phyloP scores from a whole-genome alignment of 129 eudicot genomes.

The Centella asiatica region DNA sequence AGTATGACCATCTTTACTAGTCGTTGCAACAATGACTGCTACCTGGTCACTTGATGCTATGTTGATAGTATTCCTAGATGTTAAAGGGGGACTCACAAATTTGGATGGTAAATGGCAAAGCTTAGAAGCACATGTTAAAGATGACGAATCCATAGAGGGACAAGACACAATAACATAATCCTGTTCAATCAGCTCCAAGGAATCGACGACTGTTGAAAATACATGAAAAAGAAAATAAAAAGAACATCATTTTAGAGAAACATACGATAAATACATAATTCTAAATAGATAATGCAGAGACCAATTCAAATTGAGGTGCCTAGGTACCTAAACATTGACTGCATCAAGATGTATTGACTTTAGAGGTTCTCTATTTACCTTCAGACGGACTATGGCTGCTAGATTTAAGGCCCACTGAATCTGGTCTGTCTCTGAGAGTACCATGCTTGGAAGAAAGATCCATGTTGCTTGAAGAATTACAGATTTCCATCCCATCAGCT shows the following conservation, averaged over 20 bases:
- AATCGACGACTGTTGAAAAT: slow-evolving; percentile 42
- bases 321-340: slow-evolving; percentile 43
- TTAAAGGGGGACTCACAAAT: slow-evolving; percentile 24
- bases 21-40: slow-evolving; percentile 38
- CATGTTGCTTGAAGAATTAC: slow-evolving; percentile 25
- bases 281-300: background rate
- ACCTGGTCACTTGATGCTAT: slow-evolving; percentile 35
- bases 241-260: background rate
- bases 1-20: slow-evolving; percentile 22
- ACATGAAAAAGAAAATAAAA: slow-evolving; percentile 3
- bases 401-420: slow-evolving; percentile 22
- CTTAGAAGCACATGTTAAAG: slow-evolving; percentile 46
- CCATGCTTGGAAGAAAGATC: slow-evolving; percentile 35
- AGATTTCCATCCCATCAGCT: slow-evolving; percentile 20
- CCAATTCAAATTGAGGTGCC: slow-evolving; percentile 28
- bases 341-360: slow-evolving; percentile 34
- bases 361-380: slow-evolving; percentile 44
- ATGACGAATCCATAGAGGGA: slow-evolving; percentile 47
- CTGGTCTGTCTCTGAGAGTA: slow-evolving; percentile 25
- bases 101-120: slow-evolving; percentile 31
- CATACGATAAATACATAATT: background rate
- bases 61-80: slow-evolving; percentile 19
- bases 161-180: slow-evolving; percentile 76
- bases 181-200: slow-evolving; percentile 64
- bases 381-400: slow-evolving; percentile 38